phyloP scores from a whole-genome alignment of 345 rosid genomes.

The Gossypium raimondii region DNA sequence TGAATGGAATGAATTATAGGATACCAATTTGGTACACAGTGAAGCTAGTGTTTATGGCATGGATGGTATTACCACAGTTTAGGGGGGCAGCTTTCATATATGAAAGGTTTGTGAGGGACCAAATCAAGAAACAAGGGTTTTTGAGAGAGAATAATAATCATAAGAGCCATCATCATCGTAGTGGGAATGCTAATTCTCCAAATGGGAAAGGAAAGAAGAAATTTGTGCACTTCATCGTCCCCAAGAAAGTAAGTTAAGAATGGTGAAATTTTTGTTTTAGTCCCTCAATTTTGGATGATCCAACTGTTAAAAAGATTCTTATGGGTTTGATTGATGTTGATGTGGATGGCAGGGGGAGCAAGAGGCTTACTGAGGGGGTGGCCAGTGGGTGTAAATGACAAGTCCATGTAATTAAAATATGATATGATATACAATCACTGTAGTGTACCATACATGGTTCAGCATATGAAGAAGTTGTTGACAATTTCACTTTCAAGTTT shows the following conservation, averaged over 20 bases:
- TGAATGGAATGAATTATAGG: slow-evolving; percentile 28
- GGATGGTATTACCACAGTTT: slow-evolving; percentile 72
- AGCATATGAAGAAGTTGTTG: too few species aligned
- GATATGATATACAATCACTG: too few species aligned
- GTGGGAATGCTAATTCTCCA: background rate
- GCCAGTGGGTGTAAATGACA: background rate
- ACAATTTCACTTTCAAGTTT: too few species aligned
- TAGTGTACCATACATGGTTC: too few species aligned
- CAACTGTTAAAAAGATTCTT: too few species aligned
- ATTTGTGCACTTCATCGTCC: slow-evolving; percentile 12
- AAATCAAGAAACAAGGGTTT: slow-evolving; percentile 38
- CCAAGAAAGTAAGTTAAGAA: slow-evolving; percentile 10
- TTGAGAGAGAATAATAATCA: background rate
- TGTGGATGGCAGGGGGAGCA: background rate
- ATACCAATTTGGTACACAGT: slow-evolving; percentile 74
- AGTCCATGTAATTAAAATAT: too few species aligned
- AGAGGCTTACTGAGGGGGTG: background rate
- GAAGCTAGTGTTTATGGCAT: slow-evolving; percentile 56
- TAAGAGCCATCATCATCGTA: background rate
- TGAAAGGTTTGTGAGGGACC: slow-evolving; percentile 49
- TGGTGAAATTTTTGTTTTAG: too few species aligned
- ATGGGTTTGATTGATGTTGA: background rate
- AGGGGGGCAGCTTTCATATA: slow-evolving; percentile 81
- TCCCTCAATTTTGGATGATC: too few species aligned
- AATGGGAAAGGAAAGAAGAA: slow-evolving; percentile 16